Evolutionary conservation across 345 rosid genomes (phyloP), one percentile per base, ranked within the genome.

Genomic region (Cardiospermum halicacabum): DNA sequence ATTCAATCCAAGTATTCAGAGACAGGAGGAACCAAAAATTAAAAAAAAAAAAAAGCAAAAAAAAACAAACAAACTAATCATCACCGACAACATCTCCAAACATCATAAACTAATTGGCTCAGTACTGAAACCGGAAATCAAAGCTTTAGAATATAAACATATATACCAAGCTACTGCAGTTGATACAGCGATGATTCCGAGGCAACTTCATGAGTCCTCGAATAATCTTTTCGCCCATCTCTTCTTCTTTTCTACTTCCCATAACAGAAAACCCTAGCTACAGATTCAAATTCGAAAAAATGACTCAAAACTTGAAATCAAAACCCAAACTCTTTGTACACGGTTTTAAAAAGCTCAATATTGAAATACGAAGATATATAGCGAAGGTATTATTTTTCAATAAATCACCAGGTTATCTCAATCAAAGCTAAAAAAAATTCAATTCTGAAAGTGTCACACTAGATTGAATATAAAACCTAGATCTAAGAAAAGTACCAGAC

Each of bases 131-230:
- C 13, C 25, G 53, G 19, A 25, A 13, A 26, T 13, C 3, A 21
- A 37, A 30, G 4, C 16, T 5, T 1, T 11, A 11, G 11, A 53
- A 1, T 3, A 34, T 42, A 43, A 53, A 27, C 7, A 56, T 9
- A 1, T 3, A 70, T 81, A 94, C 99, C 92, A 89, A 73, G 91
- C 82, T 74, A 72, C 88, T 94, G 85, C 99, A 94, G 78, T 94
- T 89, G 78, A 94, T 91, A 72, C 99, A 94, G 48, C 85, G 88
- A 68, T 96, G 97, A 80, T 94, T 94, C 0, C 96, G 97, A 5
- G 99, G 97, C 48, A 94, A 84, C 88, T 91, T 94, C 99, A 91
- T 82, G 72, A 94, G 92, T 42, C 99, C 99, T 54, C 99, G 78
- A 34, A 94, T 91, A 16, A 89, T 89, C 92, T 84, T 94, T 84